Conservation (phyloP, 805 yeast species). For the Danielozyma ontarioensis region DNA sequence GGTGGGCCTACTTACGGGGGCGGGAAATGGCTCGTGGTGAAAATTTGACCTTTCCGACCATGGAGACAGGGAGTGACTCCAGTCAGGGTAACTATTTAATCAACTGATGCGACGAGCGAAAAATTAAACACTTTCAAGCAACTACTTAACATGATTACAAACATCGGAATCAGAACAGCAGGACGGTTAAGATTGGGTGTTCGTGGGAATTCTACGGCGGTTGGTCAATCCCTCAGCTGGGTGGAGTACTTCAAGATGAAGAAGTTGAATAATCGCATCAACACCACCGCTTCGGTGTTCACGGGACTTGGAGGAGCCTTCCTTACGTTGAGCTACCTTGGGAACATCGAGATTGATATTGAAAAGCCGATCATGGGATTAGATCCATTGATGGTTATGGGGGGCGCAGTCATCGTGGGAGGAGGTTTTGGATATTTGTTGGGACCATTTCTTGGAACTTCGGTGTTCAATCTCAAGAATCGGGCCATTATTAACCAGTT, state of each 20-base stretch:
- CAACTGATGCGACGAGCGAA: too few species aligned
- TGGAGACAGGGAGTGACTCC: too few species aligned
- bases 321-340: slow-evolving; percentile 67
- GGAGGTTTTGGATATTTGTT: slow-evolving; percentile 74
- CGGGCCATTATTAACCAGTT: slow-evolving; percentile 42
- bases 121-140: too few species aligned
- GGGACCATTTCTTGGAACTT: slow-evolving; percentile 79
- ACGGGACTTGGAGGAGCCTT: slow-evolving; percentile 65
- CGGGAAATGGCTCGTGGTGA: too few species aligned
- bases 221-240: too few species aligned
- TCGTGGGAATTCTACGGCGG: too few species aligned
- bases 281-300: slow-evolving; percentile 59
- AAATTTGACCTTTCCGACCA: too few species aligned
- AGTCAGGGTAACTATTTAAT: too few species aligned
- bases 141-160: too few species aligned
- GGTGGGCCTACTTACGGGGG: too few species aligned
- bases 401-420: slow-evolving; percentile 66
- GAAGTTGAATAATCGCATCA: slow-evolving; percentile 67
- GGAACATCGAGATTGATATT: slow-evolving; percentile 82
- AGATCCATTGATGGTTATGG: slow-evolving; percentile 80
- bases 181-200: too few species aligned
- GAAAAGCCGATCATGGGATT: slow-evolving; percentile 82
- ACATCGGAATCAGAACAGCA: too few species aligned
- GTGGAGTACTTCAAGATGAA: slow-evolving; percentile 71
- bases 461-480: slow-evolving; percentile 56